These are phyloP conservation scores for Paraphoma chrysanthemicola DNA, from an alignment of 2,329 filamentous ascomycete species.

Conservation along the genomic window DNA sequence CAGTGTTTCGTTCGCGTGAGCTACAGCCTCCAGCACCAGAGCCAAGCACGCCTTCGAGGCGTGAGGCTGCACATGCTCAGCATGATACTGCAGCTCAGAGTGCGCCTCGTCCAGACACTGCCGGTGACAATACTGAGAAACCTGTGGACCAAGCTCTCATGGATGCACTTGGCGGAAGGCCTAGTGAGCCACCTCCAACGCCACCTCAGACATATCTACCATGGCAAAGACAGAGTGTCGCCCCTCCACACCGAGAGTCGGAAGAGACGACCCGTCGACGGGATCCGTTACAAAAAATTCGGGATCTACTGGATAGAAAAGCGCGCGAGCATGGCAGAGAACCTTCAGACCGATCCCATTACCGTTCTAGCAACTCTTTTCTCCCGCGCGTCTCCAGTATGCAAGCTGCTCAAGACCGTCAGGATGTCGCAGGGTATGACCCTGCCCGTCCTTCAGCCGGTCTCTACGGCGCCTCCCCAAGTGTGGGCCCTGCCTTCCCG, in stretches of 20 bases:
- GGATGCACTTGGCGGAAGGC: slow-evolving; percentile 21
- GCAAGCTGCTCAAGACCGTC: slow-evolving; percentile 21
- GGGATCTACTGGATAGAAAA: slow-evolving; percentile 36
- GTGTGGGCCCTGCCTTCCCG: slow-evolving; percentile 20
- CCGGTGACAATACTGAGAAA: slow-evolving; percentile 26
- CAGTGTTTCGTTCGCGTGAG: slow-evolving; percentile 28
- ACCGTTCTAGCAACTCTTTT: slow-evolving; percentile 5
- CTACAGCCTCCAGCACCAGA: slow-evolving; percentile 22
- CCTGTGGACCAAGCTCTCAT: slow-evolving; percentile 30
- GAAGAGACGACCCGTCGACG: slow-evolving; percentile 33
- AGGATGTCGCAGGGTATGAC: slow-evolving; percentile 29
- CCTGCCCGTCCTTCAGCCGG: slow-evolving; percentile 31
- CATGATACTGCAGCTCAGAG: slow-evolving; percentile 27
- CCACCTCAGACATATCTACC: slow-evolving; percentile 19
- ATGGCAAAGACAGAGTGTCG: slow-evolving; percentile 20
- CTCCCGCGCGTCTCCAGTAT: slow-evolving; percentile 3
- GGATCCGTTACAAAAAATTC: slow-evolving; percentile 34
- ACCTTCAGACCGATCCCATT: slow-evolving; percentile 24
- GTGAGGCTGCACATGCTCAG: slow-evolving; percentile 13
- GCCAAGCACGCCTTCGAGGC: slow-evolving; percentile 22
- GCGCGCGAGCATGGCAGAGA: slow-evolving; percentile 26
- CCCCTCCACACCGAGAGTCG: slow-evolving; percentile 22
- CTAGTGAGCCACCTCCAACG: slow-evolving; percentile 29
- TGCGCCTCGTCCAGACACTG: slow-evolving; percentile 24
- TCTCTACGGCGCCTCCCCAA: slow-evolving; percentile 28